These are phyloP conservation scores for Colletotrichum nymphaeae DNA, from an alignment of 2,329 filamentous ascomycete species.

Conservation along the genomic window DNA sequence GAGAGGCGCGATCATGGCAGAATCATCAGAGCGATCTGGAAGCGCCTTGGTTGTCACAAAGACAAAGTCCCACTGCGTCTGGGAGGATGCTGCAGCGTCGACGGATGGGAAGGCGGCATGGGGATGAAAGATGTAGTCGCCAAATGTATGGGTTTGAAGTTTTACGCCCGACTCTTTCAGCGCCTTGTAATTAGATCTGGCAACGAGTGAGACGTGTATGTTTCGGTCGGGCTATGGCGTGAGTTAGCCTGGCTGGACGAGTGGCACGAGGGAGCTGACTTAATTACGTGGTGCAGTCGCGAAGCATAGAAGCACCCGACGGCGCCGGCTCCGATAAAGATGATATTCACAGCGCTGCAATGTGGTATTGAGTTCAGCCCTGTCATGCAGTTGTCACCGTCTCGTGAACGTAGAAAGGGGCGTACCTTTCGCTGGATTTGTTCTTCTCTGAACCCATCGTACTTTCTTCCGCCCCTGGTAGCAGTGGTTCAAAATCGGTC, in stretches of 20 bases:
- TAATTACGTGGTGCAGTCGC: slow-evolving; percentile 67
- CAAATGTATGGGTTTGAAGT: slow-evolving; percentile 74
- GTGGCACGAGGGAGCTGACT: slow-evolving; percentile 26
- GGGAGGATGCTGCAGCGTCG: slow-evolving; percentile 57
- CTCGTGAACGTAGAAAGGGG: neutral
- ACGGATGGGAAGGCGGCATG: slow-evolving; percentile 72
- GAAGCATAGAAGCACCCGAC: slow-evolving; percentile 81
- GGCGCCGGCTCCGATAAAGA: slow-evolving; percentile 78
- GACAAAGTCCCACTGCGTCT: slow-evolving; percentile 65
- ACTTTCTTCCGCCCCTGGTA: neutral
- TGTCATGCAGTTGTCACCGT: neutral
- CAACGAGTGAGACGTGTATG: slow-evolving; percentile 75
- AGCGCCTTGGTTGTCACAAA: slow-evolving; percentile 78
- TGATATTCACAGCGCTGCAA: slow-evolving; percentile 62
- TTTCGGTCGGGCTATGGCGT: slow-evolving; percentile 57
- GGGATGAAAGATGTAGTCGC: slow-evolving; percentile 73
- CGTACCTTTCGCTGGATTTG: slow-evolving; percentile 14
- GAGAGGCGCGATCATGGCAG: slow-evolving; percentile 69
- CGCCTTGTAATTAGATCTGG: slow-evolving; percentile 77
- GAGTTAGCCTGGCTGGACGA: slow-evolving; percentile 22
- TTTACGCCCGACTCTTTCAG: slow-evolving; percentile 71
- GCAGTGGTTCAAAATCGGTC: neutral
- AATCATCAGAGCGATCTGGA: slow-evolving; percentile 72
- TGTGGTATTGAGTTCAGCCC: neutral
- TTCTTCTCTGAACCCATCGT: neutral